phyloP scores from a whole-genome alignment of 2,329 filamentous ascomycete genomes.

The Fusarium agapanthi region DNA sequence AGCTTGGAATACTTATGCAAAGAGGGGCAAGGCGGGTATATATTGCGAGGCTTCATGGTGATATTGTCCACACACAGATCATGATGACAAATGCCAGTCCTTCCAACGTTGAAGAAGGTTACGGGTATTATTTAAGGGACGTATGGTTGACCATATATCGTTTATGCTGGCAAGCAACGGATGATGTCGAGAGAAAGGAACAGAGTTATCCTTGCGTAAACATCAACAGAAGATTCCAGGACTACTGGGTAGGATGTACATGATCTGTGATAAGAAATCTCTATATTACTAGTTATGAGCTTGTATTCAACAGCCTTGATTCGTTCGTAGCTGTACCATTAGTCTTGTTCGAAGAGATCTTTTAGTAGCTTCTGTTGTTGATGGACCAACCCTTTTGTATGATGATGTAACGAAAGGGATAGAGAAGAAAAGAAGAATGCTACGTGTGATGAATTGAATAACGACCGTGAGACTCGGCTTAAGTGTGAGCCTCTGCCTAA shows the following conservation, averaged over 20 bases:
- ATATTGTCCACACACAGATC: neutral
- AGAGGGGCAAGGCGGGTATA: neutral
- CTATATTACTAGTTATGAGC: neutral
- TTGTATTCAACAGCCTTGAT: neutral
- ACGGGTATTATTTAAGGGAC: neutral
- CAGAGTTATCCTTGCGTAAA: neutral
- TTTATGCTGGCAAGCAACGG: neutral
- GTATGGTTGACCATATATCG: too few species aligned
- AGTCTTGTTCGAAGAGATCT: neutral
- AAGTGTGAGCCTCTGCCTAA: neutral
- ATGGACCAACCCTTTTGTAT: neutral
- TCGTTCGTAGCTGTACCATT: neutral
- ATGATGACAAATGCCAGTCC: neutral
- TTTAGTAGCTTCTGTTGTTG: neutral
- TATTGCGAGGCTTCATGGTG: neutral
- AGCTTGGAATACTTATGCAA: neutral
- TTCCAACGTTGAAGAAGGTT: neutral
- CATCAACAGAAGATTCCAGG: too few species aligned
- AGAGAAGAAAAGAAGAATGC: neutral
- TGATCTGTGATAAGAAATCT: rapidly evolving
- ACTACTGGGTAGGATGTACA: neutral
- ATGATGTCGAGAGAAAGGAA: too few species aligned
- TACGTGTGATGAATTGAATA: neutral
- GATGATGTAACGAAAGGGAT: neutral
- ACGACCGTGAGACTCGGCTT: neutral